phyloP scores from a whole-genome alignment of 257 asterid species.

The Verbena officinalis region DNA sequence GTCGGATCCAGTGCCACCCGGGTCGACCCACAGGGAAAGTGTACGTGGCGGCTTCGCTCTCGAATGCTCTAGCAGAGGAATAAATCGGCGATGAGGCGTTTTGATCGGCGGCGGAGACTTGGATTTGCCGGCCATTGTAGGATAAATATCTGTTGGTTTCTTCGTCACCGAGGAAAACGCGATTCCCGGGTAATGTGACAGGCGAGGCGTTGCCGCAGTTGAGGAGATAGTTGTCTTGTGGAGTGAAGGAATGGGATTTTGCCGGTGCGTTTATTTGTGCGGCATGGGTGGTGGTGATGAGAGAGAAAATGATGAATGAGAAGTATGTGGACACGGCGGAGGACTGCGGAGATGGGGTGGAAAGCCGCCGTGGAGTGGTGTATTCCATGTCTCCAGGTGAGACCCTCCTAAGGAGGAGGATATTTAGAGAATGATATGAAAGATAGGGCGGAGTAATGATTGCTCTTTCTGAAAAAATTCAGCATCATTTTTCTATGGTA shows the following conservation, averaged over 20 bases:
- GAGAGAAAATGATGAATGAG: conserved; percentile 44
- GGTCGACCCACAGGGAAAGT: conserved; percentile 64
- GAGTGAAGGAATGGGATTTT: conserved; percentile 50
- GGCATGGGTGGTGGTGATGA: conserved; percentile 34
- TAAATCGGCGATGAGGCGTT: conserved; percentile 53
- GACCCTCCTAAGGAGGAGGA: conserved; percentile 44
- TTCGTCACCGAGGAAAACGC: conserved; percentile 48
- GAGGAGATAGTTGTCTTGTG: conserved; percentile 63
- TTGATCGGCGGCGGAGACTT: conserved; percentile 34
- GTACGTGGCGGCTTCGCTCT: conserved; percentile 52
- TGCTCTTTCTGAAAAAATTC: neutral
- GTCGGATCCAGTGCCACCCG: conserved; percentile 89
- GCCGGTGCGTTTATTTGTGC: conserved; percentile 43
- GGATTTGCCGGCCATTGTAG: conserved; percentile 43
- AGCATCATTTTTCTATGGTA: neutral
- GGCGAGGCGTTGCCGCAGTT: conserved; percentile 56
- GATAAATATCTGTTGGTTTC: conserved; percentile 43
- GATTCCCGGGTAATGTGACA: conserved; percentile 43
- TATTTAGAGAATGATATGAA: conserved; percentile 13
- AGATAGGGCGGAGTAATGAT: conserved; percentile 17
- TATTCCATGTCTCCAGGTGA: conserved; percentile 38
- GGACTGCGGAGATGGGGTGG: conserved; percentile 22
- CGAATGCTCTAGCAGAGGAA: conserved; percentile 58
- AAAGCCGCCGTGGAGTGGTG: conserved; percentile 34
- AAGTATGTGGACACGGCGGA: conserved; percentile 34